Percentiles rank a stretch among this genome's conserved stretches.
phyloP scores from a whole-genome alignment of 2,329 filamentous ascomycete genomes.

The Fusarium nematophilum region DNA sequence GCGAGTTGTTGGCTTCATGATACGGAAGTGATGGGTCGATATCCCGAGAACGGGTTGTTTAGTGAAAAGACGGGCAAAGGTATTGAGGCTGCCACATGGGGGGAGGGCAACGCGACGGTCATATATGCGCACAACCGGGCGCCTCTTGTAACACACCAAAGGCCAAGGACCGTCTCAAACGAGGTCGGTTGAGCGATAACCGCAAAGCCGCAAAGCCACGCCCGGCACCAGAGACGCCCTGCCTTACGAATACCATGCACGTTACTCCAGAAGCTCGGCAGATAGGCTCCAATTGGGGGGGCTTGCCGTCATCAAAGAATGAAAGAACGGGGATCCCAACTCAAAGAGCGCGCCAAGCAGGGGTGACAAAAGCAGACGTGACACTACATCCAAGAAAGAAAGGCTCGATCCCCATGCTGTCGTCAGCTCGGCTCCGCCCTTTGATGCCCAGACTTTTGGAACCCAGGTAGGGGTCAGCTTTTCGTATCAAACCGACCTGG shows the following conservation, averaged over 20 bases:
- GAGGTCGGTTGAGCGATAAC: constrained; percentile 14
- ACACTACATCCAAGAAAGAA: neutral
- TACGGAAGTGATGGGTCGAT: neutral
- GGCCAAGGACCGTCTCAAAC: constrained; percentile 20
- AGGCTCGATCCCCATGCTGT: neutral
- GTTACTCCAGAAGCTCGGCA: constrained; percentile 25
- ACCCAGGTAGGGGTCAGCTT: too few relatives aligned
- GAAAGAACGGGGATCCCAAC: neutral
- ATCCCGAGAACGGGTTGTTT: neutral
- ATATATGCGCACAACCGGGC: constrained; percentile 34
- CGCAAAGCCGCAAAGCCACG: constrained; percentile 26
- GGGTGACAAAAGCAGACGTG: neutral
- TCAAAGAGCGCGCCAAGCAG: constrained; percentile 5
- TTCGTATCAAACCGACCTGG: too few relatives aligned
- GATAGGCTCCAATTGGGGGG: constrained; percentile 16
- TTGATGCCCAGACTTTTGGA: constrained; percentile 11
- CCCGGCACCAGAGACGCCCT: neutral
- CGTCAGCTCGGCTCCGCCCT: constrained; percentile 29
- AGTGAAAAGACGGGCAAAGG: constrained; percentile 3
- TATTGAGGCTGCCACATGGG: constrained; percentile 7
- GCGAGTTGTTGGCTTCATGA: constrained; percentile 37
- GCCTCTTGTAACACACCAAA: constrained; percentile 4
- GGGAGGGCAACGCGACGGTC: constrained; percentile 7
- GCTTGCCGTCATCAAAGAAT: constrained; percentile 24
- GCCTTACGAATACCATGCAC: constrained; percentile 20